phyloP scores from a whole-genome alignment of 2,329 filamentous ascomycete genomes.

The Botrytis tulipae region DNA sequence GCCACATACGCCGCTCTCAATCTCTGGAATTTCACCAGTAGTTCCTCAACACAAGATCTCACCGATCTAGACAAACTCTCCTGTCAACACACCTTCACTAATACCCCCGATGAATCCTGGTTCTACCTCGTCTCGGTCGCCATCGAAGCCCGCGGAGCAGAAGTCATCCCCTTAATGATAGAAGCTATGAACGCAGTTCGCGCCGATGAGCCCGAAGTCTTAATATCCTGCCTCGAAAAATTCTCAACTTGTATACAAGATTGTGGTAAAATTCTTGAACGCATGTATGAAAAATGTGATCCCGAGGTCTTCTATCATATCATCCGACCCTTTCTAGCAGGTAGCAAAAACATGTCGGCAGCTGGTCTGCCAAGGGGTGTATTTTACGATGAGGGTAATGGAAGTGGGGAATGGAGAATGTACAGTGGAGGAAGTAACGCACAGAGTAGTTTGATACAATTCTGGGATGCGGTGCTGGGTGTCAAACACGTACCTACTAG shows the following conservation, averaged over 20 bases:
- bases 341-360: constrained; percentile 86
- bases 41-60: constrained; percentile 41
- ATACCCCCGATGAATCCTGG: constrained; percentile 88
- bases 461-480: constrained; percentile 84
- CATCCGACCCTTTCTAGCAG: constrained; percentile 84
- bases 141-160: constrained; percentile 78
- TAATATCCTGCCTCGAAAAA: constrained; percentile 61
- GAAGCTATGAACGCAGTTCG: constrained; percentile 69
- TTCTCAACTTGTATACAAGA: constrained; percentile 68
- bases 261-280: constrained; percentile 64
- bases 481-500: constrained; percentile 63
- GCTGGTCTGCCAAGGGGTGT: constrained; percentile 82
- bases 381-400: constrained; percentile 74
- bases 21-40: constrained; percentile 83
- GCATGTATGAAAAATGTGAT: constrained; percentile 89
- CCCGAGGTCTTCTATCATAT: constrained; percentile 85
- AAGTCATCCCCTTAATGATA: constrained; percentile 74
- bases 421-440: constrained; percentile 91
- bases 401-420: constrained; percentile 66
- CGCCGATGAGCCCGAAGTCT: constrained; percentile 55
- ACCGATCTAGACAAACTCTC: constrained; percentile 60
- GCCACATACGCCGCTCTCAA: constrained; percentile 87
- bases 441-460: constrained; percentile 88
- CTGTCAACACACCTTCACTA: constrained; percentile 80
- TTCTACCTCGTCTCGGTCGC: constrained; percentile 89